Evolutionary conservation across 2,329 filamentous ascomycete genomes (phyloP), one percentile per base, ranked within the genome.

Genomic region (Alternaria solani): DNA sequence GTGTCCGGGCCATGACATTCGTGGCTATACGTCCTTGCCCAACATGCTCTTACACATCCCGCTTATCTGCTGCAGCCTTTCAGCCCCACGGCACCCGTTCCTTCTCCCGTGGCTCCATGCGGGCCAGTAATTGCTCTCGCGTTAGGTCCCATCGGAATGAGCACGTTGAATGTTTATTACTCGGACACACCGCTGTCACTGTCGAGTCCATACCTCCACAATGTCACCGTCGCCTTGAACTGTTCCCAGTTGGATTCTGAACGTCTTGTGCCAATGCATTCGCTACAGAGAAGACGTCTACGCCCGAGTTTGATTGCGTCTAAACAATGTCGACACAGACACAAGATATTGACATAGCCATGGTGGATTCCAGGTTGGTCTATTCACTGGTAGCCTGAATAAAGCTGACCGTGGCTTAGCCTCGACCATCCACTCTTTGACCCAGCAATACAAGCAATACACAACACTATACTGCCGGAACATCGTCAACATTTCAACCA

Each of bases 81-180:
- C 59, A 65, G 72, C 72, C 73, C 73, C 71, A 74, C 71, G 71
- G 67, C 60, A 47, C 57, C 65, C 55, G 56, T 60, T 65, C 58
- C 48, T 64, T 55, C 56, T 61, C 57, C 63, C 62, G 62, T 64
- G 59, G 43, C 63, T 64, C 61, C 64, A 65, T 66, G 61, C 56
- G 56, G 46, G 46, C 36, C 48, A 57, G 51, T 51, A 56, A 63
- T 51, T 62, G 63, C 64, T 62, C 62, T 54, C 38, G 53, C 67
- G 8, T 62, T 57, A 51, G 49, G 30, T 44, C 25, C 51, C 43
- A 53, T 46, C 26, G 56, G 51, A 51, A 43, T 32, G 23, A 53
- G 38, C 51, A 39, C 43, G 43, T 39, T 51, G 55, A 53, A 63
- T 52, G 43, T 48, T 61, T 49, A 60, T 57, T 65, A 62, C 62